Evolutionary conservation across 2,329 filamentous ascomycete species (phyloP), one percentile per base, ranked within the genome.

Genomic region (Elsinoe necatrix): DNA sequence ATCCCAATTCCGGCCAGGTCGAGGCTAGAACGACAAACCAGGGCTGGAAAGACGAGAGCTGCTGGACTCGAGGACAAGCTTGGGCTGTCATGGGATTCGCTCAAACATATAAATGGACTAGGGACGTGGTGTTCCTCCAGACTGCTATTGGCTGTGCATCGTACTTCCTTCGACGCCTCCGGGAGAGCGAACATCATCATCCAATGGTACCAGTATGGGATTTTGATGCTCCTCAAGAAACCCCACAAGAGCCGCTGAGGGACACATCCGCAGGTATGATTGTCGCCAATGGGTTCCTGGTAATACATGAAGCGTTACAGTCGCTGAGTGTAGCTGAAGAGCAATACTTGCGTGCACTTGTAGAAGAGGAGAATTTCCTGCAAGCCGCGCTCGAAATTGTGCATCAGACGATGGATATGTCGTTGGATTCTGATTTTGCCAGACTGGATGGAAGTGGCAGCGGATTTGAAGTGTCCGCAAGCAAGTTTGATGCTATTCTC

Each of bases 71-170:
- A 2, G 76, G 76, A 0, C 76, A 79, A 57, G 74, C 75, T 0
- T 79, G 76, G 76, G 71, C 72, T 0, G 73, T 78, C 2, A 68
- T 72, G 48, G 76, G 76, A 0, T 78, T 77, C 55, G 71, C 71
- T 0, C 71, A 77, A 61, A 72, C 72, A 0, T 77, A 75, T 54
- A 61, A 62, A n/a, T 79, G 76, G 75, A 79, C 77, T 0, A 66
- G 68, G 9, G 71, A 75, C 23, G 41, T 35, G 0, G 66, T 65
- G 1, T 78, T 77, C 57, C 67, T 78, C 0, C 61, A 69, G 0
- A 76, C 76, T 2, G 71, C 77, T 0, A 70, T 72, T 3, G 70
- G 70, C 0, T 66, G 74, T 37, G 75, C 75, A 0, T 67, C 76
- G 27, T 76, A 75, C 57, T 80, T 80, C 58, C 60, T 79, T 1